A percentile compares a stretch with the other conserved stretches of the same genome.
Evolutionary conservation across 2,329 filamentous ascomycete genomes (phyloP).

Genomic region (Alternaria solani): DNA sequence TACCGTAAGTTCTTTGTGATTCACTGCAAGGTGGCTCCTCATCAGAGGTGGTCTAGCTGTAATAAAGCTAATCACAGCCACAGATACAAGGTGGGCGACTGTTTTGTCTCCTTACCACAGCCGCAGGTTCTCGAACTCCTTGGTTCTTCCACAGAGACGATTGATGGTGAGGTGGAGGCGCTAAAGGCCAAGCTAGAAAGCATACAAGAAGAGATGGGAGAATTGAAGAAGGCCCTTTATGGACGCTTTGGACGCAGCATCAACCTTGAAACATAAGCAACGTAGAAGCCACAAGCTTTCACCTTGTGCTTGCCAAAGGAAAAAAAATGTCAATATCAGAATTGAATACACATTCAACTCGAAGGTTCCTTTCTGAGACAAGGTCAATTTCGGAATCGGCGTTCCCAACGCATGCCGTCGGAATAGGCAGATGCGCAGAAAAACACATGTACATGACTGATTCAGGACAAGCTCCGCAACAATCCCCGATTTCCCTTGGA

Average conservation of each 20-base stretch:
- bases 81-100: conserved; percentile 96
- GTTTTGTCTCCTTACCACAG: conserved; percentile 87
- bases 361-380: background rate
- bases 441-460: background rate
- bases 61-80: background rate
- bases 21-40: background rate
- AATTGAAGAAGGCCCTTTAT: conserved; percentile 91
- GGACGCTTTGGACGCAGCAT: conserved; percentile 95
- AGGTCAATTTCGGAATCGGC: conserved; percentile 13
- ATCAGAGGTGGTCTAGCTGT: background rate
- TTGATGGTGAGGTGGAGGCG: conserved; percentile 77
- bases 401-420: conserved; percentile 4
- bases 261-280: conserved; percentile 81
- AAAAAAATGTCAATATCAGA: background rate
- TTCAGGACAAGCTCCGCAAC: background rate
- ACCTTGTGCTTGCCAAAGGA: background rate
- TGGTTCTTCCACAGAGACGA: conserved; percentile 70
- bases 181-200: conserved; percentile 79
- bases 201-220: conserved; percentile 85
- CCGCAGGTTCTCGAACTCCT: conserved; percentile 88
- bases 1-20: conserved; percentile 70
- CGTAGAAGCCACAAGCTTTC: background rate
- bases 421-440: conserved; percentile 1
- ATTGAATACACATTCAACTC: background rate
- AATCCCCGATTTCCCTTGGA: background rate